Percentiles rank a stretch among this genome's conserved stretches.
These are phyloP conservation scores for Oxytropis ochrocephala DNA, from an alignment of 306 rosid species.

Conservation along the genomic window DNA sequence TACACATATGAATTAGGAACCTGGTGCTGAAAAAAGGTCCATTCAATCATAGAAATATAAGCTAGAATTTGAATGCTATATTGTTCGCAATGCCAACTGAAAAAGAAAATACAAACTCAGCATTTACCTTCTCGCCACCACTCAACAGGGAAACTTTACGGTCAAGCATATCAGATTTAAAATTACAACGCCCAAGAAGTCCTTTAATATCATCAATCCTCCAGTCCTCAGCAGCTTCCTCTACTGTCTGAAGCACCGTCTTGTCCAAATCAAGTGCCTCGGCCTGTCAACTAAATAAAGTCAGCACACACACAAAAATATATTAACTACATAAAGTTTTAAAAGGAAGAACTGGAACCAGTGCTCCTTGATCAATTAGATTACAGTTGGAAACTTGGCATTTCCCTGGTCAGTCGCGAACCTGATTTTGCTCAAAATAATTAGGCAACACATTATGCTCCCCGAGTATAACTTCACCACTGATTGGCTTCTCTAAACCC, in stretches of 20 bases:
- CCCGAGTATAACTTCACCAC: conserved; percentile 83
- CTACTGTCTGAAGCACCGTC: conserved; percentile 89
- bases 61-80: not conserved
- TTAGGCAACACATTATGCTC: conserved; percentile 93
- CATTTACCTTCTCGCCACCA: conserved; percentile 96
- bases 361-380: not conserved
- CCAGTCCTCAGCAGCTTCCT: conserved; percentile 97
- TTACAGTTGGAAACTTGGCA: not conserved
- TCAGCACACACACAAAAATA: conserved; percentile 15
- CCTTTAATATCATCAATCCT: conserved; percentile 90
- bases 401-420: conserved; percentile 16
- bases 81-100: not conserved
- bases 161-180: conserved; percentile 93
- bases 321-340: not conserved
- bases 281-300: conserved; percentile 50
- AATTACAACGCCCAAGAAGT: conserved; percentile 98
- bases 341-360: not conserved
- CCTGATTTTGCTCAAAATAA: conserved; percentile 99
- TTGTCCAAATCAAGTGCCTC: conserved; percentile 94
- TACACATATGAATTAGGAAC: not conserved
- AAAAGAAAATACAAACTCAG: not conserved
- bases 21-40: not conserved
- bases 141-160: conserved; percentile 87
- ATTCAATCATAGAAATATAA: conserved; percentile 2
- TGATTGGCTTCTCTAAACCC: conserved; percentile 75